These are phyloP conservation scores for Acanthamoeba royreba DNA, from an alignment of 208 protist genomes.

Conservation along the genomic window DNA sequence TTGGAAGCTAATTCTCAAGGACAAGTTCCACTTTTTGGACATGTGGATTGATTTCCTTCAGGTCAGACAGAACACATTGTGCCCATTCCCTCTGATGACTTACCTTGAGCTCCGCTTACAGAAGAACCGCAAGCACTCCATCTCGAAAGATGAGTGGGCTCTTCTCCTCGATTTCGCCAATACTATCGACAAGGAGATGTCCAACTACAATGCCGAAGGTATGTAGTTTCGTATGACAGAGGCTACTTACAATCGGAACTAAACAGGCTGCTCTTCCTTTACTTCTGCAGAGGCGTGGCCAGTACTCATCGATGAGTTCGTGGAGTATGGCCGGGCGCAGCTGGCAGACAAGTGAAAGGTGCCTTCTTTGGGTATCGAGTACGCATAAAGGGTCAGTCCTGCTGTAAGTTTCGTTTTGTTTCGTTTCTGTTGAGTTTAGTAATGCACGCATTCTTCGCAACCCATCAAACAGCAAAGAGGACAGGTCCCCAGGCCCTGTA, in stretches of 20 bases:
- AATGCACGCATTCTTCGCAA: too few species aligned
- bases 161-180: slow-evolving; percentile 51
- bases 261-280: background rate
- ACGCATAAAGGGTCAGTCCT: too few species aligned
- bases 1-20: slow-evolving; percentile 49
- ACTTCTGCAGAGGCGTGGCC: slow-evolving; percentile 48
- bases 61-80: background rate
- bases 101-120: background rate
- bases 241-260: background rate
- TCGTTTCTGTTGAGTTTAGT: too few species aligned
- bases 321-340: background rate
- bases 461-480: too few species aligned
- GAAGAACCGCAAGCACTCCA: slow-evolving; percentile 40
- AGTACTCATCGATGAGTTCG: slow-evolving; percentile 53
- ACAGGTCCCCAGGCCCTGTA: too few species aligned
- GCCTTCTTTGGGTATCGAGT: background rate
- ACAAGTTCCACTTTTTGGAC: slow-evolving; percentile 2
- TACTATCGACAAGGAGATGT: slow-evolving; percentile 46
- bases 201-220: slow-evolving; percentile 50
- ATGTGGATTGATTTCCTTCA: slow-evolving; percentile 46
- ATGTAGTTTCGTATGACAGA: background rate
- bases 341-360: background rate
- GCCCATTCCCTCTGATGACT: background rate
- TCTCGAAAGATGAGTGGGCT: slow-evolving; percentile 56
- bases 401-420: too few species aligned